These are phyloP conservation scores for Quercus rubra DNA, from an alignment of 306 rosid genomes.

Conservation along the genomic window DNA sequence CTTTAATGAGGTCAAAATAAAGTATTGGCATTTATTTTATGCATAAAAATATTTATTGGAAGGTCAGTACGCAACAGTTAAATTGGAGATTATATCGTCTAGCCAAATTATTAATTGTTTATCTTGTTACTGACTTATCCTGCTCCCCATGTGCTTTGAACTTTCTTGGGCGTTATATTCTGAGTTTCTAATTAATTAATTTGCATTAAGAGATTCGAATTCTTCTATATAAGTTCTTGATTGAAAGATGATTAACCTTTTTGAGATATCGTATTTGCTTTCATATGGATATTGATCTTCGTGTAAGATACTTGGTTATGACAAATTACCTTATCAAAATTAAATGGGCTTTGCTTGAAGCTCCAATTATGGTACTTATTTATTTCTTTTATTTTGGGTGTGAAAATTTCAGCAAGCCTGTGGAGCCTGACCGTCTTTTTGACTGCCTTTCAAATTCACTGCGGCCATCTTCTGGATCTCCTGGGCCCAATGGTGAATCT, in stretches of 20 bases:
- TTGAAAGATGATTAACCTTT: neutral
- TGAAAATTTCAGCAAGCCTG: conserved; percentile 74
- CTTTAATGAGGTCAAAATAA: neutral
- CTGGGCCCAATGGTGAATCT: conserved; percentile 63
- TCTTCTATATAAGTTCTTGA: neutral
- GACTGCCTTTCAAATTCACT: conserved; percentile 95
- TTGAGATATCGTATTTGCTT: neutral
- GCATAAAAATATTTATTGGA: neutral
- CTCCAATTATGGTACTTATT: conserved; percentile 2
- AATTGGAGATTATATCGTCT: neutral
- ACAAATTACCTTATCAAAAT: neutral
- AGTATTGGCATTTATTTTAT: neutral
- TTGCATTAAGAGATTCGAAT: neutral
- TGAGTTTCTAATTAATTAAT: neutral
- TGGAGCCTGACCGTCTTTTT: conserved; percentile 97
- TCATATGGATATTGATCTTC: neutral
- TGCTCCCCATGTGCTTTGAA: neutral
- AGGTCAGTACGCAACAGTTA: neutral
- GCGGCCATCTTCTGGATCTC: conserved; percentile 88
- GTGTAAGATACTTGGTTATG: neutral
- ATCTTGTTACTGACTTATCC: neutral
- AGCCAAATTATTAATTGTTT: neutral
- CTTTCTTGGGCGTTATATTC: neutral
- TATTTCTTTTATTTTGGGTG: conserved; percentile 3
- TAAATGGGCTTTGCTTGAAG: conserved; percentile 4